Percentiles rank a stretch among this genome's conserved stretches.
These are phyloP conservation scores for Vitis hybrid DNA, from an alignment of 177 flowering plant genomes.

Conservation along the genomic window DNA sequence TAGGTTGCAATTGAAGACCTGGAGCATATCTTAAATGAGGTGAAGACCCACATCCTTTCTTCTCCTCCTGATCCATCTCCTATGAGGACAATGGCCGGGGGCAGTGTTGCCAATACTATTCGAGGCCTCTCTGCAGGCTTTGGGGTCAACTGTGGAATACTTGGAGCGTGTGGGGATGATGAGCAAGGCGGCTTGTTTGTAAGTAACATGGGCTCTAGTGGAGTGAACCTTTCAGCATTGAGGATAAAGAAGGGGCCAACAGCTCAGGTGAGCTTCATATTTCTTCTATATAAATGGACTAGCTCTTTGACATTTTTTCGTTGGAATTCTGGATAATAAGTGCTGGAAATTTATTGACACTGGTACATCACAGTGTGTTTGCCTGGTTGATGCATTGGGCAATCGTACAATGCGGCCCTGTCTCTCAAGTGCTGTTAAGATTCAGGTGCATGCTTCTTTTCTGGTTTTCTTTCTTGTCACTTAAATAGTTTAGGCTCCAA, in stretches of 20 bases:
- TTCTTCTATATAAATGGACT: neutral
- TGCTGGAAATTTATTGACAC: conserved; percentile 1
- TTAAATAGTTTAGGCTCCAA: neutral
- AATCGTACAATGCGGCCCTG: conserved; percentile 97
- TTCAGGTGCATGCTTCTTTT: conserved; percentile 60
- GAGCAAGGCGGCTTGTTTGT: conserved; percentile 76
- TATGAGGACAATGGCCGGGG: conserved; percentile 81
- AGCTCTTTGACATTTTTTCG: neutral
- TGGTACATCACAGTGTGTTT: conserved; percentile 67
- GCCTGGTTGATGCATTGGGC: conserved; percentile 87
- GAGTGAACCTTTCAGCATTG: conserved; percentile 70
- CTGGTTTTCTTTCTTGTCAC: neutral
- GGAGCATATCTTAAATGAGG: conserved; percentile 61
- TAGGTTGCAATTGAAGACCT: conserved; percentile 77
- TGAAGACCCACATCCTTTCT: conserved; percentile 54
- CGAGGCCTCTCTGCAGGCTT: conserved; percentile 83
- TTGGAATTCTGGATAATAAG: neutral
- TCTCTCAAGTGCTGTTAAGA: conserved; percentile 73
- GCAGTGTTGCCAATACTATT: conserved; percentile 92
- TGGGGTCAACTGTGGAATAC: conserved; percentile 71
- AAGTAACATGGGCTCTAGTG: conserved; percentile 61
- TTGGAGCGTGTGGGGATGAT: conserved; percentile 92
- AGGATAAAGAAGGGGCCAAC: conserved; percentile 76
- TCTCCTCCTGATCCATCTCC: conserved; percentile 44
- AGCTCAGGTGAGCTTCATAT: conserved; percentile 45